phyloP scores from a whole-genome alignment of 192 early-diverging fungal genomes.

The Coemansia sp. region DNA sequence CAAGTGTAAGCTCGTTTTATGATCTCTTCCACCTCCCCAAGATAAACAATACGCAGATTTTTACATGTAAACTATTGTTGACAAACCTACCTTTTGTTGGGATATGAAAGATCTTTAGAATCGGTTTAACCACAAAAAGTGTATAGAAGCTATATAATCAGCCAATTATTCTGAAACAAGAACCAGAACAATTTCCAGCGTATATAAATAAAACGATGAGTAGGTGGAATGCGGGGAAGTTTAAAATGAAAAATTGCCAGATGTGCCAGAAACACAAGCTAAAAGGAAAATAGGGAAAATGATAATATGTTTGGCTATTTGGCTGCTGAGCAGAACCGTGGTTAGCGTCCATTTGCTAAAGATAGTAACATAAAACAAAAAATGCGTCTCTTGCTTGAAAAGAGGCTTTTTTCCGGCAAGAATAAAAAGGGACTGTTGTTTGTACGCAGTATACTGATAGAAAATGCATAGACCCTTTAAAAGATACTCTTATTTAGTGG shows the following conservation, averaged over 20 bases:
- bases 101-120: neutral
- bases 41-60: too few species aligned
- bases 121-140: neutral
- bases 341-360: slow-evolving; percentile 1
- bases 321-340: neutral
- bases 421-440: slow-evolving; percentile 1
- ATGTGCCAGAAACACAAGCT: neutral
- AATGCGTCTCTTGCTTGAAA: neutral
- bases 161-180: slow-evolving; percentile 4
- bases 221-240: neutral
- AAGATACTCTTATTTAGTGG: neutral
- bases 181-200: neutral
- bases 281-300: neutral
- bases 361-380: slow-evolving; percentile 9
- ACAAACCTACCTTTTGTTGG: neutral
- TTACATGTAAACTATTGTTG: neutral
- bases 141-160: neutral
- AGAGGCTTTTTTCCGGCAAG: neutral
- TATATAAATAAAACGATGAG: neutral
- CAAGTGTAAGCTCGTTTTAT: neutral
- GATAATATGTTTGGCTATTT: neutral
- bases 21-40: too few species aligned
- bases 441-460: slow-evolving; percentile 3
- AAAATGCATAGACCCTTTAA: neutral
- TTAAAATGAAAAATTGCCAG: neutral